Evolutionary conservation across 306 rosid genomes (phyloP).

Genomic region (Calophaca sinica): DNA sequence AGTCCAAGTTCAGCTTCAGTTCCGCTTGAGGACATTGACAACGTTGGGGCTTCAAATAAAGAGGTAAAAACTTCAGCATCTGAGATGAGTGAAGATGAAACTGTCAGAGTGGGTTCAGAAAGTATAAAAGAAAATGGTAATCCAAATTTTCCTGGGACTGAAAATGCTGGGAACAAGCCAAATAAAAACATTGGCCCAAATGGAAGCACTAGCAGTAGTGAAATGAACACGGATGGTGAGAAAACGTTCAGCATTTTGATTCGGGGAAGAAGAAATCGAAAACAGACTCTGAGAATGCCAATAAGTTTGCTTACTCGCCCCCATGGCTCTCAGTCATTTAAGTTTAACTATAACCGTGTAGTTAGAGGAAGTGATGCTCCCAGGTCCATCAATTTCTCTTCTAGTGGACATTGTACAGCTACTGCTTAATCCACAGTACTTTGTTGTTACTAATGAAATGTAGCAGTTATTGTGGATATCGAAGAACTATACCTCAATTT

Average conservation of each 20-base stretch:
- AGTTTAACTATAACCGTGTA: slow-evolving; percentile 79
- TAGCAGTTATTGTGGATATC: slow-evolving; percentile 43
- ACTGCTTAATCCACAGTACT: slow-evolving; percentile 61
- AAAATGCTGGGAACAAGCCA: slow-evolving; percentile 53
- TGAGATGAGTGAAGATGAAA: slow-evolving; percentile 58
- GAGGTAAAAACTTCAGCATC: slow-evolving; percentile 52
- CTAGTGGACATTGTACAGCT: slow-evolving; percentile 77
- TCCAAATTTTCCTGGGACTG: slow-evolving; percentile 51
- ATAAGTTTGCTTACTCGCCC: slow-evolving; percentile 92
- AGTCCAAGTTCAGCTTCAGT: slow-evolving; percentile 53
- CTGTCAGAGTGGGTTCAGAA: slow-evolving; percentile 54
- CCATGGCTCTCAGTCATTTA: slow-evolving; percentile 92
- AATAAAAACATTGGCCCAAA: slow-evolving; percentile 44
- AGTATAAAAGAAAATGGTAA: slow-evolving; percentile 62
- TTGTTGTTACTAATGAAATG: slow-evolving; percentile 43
- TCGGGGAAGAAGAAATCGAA: slow-evolving; percentile 93
- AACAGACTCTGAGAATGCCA: slow-evolving; percentile 94
- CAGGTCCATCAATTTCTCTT: slow-evolving; percentile 64
- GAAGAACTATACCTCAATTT: slow-evolving; percentile 38
- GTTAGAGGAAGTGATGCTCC: slow-evolving; percentile 83
- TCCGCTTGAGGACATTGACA: slow-evolving; percentile 62
- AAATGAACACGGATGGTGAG: slow-evolving; percentile 70
- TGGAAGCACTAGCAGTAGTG: slow-evolving; percentile 50
- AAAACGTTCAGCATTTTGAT: slow-evolving; percentile 90
- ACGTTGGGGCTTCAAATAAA: slow-evolving; percentile 56